Evolutionary conservation across 2,329 filamentous ascomycete species (phyloP).

Genomic region (Stachybotrys echinatus): DNA sequence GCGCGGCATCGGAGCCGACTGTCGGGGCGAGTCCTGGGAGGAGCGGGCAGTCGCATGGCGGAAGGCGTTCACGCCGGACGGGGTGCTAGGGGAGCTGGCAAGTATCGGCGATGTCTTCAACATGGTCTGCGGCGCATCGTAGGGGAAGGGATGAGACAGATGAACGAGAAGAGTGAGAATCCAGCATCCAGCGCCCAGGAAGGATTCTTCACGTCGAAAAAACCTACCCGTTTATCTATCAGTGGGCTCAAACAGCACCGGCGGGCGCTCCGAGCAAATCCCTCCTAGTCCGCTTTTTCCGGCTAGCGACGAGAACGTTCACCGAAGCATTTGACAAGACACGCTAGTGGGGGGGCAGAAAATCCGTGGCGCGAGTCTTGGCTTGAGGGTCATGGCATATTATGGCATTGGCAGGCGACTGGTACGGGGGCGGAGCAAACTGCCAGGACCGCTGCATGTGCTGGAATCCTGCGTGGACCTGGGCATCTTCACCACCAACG

Average conservation of each 20-base stretch:
- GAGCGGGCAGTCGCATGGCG: conserved; percentile 21
- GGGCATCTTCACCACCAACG: no score
- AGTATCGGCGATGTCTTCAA: conserved; percentile 53
- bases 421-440: neutral
- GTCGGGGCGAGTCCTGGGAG: conserved; percentile 18
- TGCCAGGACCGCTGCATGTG: neutral
- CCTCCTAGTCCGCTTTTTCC: neutral
- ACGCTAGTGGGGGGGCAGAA: neutral
- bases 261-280: neutral
- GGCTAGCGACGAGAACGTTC: conserved; percentile 20
- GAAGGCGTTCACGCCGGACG: conserved; percentile 36
- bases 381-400: neutral
- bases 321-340: conserved; percentile 16
- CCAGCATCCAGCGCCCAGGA: neutral
- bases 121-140: conserved; percentile 51
- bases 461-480: no score
- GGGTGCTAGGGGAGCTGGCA: conserved; percentile 46
- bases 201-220: conserved; percentile 2
- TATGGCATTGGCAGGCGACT: neutral
- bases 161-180: neutral
- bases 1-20: conserved; percentile 17
- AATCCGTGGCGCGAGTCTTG: neutral
- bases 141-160: conserved; percentile 12
- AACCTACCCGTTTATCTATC: neutral
- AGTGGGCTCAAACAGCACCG: neutral